Base-by-base conservation (phyloP, 495 filamentous ascomycete genomes). In the Venustampulla echinocandica region DNA sequence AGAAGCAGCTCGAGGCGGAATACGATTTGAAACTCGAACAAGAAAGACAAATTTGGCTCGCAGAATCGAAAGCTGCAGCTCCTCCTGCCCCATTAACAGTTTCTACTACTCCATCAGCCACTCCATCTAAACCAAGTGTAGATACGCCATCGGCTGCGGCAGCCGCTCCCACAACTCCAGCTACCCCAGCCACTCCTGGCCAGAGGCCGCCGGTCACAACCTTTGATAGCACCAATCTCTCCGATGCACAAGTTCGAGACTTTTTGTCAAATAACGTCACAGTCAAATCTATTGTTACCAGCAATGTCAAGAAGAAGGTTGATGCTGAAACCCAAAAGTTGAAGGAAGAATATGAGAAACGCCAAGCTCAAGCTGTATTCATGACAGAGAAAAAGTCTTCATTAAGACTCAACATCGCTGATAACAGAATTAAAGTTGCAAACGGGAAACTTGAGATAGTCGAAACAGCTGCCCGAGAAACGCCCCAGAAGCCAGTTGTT, bases 351-450 rank as follows among this genome's bases (percentile, higher is more conserved):
- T 50, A 58, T 20, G 66, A 61, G 4, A 75, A 60, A 20, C 38
- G 49, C 19, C 70, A 69, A 50, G 68, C 72, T 27, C 67, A 76
- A 36, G 75, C 76, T 3, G 65, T 75, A 3, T 58, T 69, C 10
- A 68, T 82, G 59, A 72, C 73, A 24, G 68, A 66, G 24, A 85
- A 86, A 65, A 85, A 81, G 49, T 77, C 71, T 17, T 69, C 71
- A 17, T 70, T 85, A 9, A 82, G 85, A 42, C 64, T 90, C 34
- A 94, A 85, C 58, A 87, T 95, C 80, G 71, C 80, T 7, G 84
- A 92, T 50, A 82, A 80, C 44, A 80, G 81, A 57, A 63, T 64
- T 49, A 81, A 74, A 58, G 68, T 63, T 17, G 71, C 80, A 0
- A 69, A 72, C 44, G 84, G 79, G 11, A 94, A 90, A 67, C 52